phyloP scores from a whole-genome alignment of 306 rosid species.

The Vigna angularis region DNA sequence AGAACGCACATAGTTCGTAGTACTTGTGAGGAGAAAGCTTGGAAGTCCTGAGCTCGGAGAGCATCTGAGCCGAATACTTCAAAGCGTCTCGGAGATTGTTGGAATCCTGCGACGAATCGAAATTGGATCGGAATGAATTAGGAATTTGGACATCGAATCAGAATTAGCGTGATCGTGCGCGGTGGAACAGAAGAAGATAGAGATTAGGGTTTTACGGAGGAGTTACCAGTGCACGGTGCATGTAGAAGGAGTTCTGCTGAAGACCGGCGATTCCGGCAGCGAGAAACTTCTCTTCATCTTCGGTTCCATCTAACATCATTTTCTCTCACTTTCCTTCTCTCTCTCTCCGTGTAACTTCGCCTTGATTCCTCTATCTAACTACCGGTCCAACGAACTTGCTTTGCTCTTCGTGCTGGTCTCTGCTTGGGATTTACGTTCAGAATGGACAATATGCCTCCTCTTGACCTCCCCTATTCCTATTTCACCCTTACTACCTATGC shows the following conservation, averaged over 20 bases:
- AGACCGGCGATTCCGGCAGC: constrained; percentile 98
- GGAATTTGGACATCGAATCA: constrained; percentile 3
- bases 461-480: too few relatives aligned
- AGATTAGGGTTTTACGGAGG: constrained; percentile 37
- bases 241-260: constrained; percentile 93
- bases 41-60: constrained; percentile 94
- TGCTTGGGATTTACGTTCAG: constrained; percentile 25
- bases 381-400: constrained; percentile 34
- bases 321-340: not conserved
- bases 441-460: not conserved
- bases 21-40: constrained; percentile 99
- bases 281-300: constrained; percentile 93
- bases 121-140: constrained; percentile 34
- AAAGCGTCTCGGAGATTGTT: constrained; percentile 94
- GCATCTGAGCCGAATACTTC: constrained; percentile 98
- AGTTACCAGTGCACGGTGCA: constrained; percentile 98
- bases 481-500: too few relatives aligned
- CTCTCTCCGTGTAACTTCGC: constrained; percentile 32
- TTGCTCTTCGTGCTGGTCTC: constrained; percentile 25
- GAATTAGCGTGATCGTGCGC: constrained; percentile 17
- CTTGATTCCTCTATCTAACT: constrained; percentile 40
- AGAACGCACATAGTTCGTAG: constrained; percentile 85
- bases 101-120: constrained; percentile 68
- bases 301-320: constrained; percentile 82
- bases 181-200: constrained; percentile 25